Conservation (phyloP, 306 rosid genomes). For the Senna siamea region DNA sequence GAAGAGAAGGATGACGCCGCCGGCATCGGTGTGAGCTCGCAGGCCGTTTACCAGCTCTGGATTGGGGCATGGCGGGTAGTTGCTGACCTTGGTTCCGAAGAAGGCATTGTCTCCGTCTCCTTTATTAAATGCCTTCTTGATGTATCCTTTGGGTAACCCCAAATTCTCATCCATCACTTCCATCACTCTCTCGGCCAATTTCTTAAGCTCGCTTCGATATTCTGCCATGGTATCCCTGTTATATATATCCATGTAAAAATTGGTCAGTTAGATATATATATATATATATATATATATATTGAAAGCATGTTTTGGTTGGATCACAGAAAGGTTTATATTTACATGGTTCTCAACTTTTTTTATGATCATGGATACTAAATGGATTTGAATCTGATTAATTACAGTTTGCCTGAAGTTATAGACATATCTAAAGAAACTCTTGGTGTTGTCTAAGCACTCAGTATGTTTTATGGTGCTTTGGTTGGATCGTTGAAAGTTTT, state of each 20-base stretch:
- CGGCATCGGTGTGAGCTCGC: conserved; percentile 96
- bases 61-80: conserved; percentile 90
- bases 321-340: too few species aligned
- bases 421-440: conserved; percentile 14
- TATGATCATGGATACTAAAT: not conserved
- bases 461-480: conserved; percentile 17
- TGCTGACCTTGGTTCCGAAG: conserved; percentile 98
- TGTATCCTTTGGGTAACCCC: conserved; percentile 70
- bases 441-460: conserved; percentile 26
- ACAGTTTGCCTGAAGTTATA: not conserved
- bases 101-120: conserved; percentile 69
- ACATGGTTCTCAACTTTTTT: too few species aligned
- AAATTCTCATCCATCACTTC: conserved; percentile 95
- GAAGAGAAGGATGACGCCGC: conserved; percentile 88
- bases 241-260: conserved; percentile 28
- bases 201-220: conserved; percentile 70
- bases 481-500: not conserved
- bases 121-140: conserved; percentile 72
- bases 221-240: conserved; percentile 86
- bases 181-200: conserved; percentile 69
- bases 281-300: too few species aligned
- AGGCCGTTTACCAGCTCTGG: conserved; percentile 88
- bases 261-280: conserved; percentile 14
- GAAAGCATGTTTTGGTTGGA: too few species aligned
- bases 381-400: not conserved